Evolutionary conservation across 1,284 basidiomycete species (phyloP), one percentile per base, ranked within the genome.

Genomic region (Paramarasmius palmivorus): DNA sequence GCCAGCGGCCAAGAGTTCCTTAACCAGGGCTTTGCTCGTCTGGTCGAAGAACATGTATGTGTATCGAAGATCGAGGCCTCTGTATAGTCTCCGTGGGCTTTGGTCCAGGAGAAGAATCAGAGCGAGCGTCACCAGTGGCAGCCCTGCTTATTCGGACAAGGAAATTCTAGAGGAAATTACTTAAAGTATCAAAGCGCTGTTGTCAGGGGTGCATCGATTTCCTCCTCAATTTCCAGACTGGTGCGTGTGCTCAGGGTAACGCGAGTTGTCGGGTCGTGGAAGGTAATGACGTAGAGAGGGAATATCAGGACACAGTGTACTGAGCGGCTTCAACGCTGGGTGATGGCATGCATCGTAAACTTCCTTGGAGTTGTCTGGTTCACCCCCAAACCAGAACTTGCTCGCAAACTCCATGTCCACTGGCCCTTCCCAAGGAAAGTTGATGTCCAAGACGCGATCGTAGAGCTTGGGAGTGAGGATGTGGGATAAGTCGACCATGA

Each of bases 61-160:
- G 36, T 52, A 56, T 26, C 52, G 48, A 10, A 42, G 23, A 22
- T 59, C 52, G n/a, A 56, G 17, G 5, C 52, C 55, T 38, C 19
- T 50, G 22, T 56, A 54, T 7, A 56, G 39, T 7, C 5, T 42
- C n/a, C 57, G 48, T 19, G 55, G 55, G 37, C 19, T 52, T 37
- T 59, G 55, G 39, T 59, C 57, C 3, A 59, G 20, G 35, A 59
- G 42, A 9, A 51, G 20, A 25, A 59, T 50, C 23, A 59, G 36
- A 6, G 49, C 54, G 14, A 59, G 51, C 7, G n/a, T n/a, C n/a
- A n/a, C n/a, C n/a, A n/a, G n/a, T n/a, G n/a, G n/a, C n/a, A n/a
- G n/a, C n/a, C n/a, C n/a, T n/a, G n/a, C n/a, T n/a, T n/a, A n/a
- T n/a, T n/a, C n/a, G n/a, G n/a, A n/a, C n/a, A n/a, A n/a, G n/a